phyloP scores from a whole-genome alignment of 73 alveolate genomes.

The Paramecium bursaria region DNA sequence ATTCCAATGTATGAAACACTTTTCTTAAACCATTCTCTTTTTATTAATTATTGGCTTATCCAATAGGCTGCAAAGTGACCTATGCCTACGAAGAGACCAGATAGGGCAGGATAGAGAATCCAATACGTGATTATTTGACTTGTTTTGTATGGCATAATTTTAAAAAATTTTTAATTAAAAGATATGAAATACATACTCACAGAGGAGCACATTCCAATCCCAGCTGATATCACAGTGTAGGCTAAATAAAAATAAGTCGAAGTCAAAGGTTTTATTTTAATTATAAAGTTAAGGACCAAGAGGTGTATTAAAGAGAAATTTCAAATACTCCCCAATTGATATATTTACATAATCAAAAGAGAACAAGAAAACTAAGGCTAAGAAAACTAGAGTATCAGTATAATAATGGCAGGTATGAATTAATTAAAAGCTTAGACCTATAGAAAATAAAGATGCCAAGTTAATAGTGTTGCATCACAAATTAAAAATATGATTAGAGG shows the following conservation, averaged over 20 bases:
- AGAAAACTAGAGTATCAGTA: conserved; percentile 4
- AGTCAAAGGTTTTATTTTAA: conserved; percentile 39
- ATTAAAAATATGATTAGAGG: conserved; percentile 83
- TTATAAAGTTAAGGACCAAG: conserved; percentile 53
- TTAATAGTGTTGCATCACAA: conserved; percentile 60
- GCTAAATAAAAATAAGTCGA: conserved; percentile 60
- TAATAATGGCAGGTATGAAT: conserved; percentile 10
- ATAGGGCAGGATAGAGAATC: conserved; percentile 52
- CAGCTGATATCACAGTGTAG: conserved; percentile 42
- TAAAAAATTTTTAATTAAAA: conserved; percentile 35
- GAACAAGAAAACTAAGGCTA: conserved; percentile 4
- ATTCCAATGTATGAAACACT: conserved; percentile 12
- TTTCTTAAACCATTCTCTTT: conserved; percentile 13
- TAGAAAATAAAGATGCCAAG: conserved; percentile 63
- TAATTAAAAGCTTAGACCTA: conserved; percentile 25
- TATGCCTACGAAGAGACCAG: conserved; percentile 44
- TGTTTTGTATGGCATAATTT: too few species aligned
- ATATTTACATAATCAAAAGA: conserved; percentile 19
- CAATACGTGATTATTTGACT: too few species aligned
- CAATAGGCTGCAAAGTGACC: conserved; percentile 54
- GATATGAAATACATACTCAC: conserved; percentile 68
- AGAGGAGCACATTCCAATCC: conserved; percentile 60
- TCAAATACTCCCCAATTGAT: conserved; percentile 55
- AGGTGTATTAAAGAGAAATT: conserved; percentile 55
- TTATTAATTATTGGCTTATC: conserved; percentile 1